Evolutionary conservation across 805 yeast species (phyloP), one percentile per base, ranked within the genome.

Genomic region (Gaillardinia entomophila): DNA sequence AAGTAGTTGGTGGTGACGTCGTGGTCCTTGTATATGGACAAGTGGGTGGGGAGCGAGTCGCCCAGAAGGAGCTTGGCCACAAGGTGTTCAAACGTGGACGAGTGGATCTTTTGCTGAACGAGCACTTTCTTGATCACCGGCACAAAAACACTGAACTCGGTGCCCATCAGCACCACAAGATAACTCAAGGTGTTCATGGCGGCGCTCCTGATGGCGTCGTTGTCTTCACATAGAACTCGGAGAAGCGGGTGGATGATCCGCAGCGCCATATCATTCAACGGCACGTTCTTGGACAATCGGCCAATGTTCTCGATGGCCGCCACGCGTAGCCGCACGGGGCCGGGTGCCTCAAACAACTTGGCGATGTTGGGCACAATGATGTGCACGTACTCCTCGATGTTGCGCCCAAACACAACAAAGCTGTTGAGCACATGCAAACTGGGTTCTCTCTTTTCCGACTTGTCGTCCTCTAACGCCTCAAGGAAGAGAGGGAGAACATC

Each of bases 321-420:
- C 36, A 71, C 73, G 35, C 86, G 66, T 22, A 90, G 67, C 12
- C 64, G 62, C 1, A 77, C 62, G 1, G 88, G 79, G 1, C 77
- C 69, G 40, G 63, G 74, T n/a, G n/a, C n/a, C 49, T 92, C 96
- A 48, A 89, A 82, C 62, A 90, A 60, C 38, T 78, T 72, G 1
- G 90, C 90, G 16, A 89, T 69, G 32, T 82, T 82, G 0, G 97
- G 97, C n/a, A 92, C 71, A 16, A 90, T 74, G 36, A 90, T 71
- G 51, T 88, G 96, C 3, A 82, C 74, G 47, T 84, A 86, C 39
- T 92, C 97, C 42, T 90, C 97, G 30, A 90, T 71, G 49, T 84
- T 86, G 16, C 82, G 66, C 1, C 96, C 97, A 57, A 92, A 87
- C 0, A 82, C 80, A 5, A 87, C 90, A 48, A 92, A 74, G 8